phyloP scores from a whole-genome alignment of 2,329 filamentous ascomycete genomes.

The Fusarium sp. region DNA sequence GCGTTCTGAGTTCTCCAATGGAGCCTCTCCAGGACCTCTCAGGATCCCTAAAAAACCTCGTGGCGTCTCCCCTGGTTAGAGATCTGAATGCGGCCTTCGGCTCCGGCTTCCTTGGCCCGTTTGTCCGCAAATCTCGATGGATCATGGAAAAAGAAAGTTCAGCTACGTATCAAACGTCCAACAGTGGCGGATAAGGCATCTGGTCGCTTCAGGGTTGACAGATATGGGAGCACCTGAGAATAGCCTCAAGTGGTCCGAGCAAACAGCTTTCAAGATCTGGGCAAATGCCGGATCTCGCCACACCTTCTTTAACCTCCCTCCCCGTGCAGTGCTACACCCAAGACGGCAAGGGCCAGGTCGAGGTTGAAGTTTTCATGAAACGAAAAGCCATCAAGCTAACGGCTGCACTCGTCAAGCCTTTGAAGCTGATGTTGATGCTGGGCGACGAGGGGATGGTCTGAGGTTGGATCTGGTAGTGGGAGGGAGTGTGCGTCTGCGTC shows the following conservation, averaged over 20 bases:
- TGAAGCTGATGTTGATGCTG: conserved; percentile 10
- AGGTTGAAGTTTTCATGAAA: conserved; percentile 2
- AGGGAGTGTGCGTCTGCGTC: conserved; percentile 43
- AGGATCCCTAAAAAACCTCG: conserved; percentile 22
- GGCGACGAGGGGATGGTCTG: conserved; percentile 12
- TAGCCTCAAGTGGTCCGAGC: conserved; percentile 13
- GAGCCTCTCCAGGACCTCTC: conserved; percentile 6
- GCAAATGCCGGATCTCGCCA: conserved; percentile 36
- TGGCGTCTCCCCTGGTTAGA: conserved; percentile 17
- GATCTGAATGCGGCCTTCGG: conserved; percentile 15
- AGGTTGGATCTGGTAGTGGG: conserved; percentile 23
- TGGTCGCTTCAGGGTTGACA: conserved; percentile 1
- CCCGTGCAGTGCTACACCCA: conserved; percentile 17
- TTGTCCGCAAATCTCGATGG: conserved; percentile 18
- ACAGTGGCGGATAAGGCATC: conserved; percentile 29
- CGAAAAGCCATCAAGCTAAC: conserved; percentile 16
- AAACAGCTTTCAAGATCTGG: conserved; percentile 23
- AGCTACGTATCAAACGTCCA: conserved; percentile 1
- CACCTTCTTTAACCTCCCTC: conserved; percentile 27
- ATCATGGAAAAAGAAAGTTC: conserved; percentile 17
- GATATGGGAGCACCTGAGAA: conserved; percentile 23
- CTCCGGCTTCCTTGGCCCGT: conserved; percentile 13
- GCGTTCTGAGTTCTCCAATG: conserved; percentile 7
- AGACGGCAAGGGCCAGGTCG: conserved; percentile 22
- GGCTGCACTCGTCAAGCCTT: conserved; percentile 8